Evolutionary conservation across 768 basidiomycete species (phyloP), one percentile per base, ranked within the genome.

Genomic region (Strobilomyces dryophilus): DNA sequence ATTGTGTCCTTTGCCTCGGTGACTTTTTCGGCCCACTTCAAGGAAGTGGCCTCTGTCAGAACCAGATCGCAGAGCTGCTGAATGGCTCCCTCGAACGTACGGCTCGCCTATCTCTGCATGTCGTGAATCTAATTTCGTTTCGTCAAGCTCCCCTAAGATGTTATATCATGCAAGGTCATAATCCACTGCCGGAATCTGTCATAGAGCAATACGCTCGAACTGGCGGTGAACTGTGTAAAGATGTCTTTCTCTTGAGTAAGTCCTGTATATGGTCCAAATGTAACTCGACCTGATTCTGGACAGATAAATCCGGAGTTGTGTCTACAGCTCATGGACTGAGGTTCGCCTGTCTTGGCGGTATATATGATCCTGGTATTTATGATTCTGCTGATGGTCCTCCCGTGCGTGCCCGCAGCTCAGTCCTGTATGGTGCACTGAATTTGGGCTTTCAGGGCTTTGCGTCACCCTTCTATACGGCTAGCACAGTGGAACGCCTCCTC

Each of bases 91-190:
- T 93, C 32, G 79, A 85, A 73, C 85, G 90, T 84, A 66, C 40
- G 73, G 24, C 26, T n/a, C 45, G 11, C 24, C 11, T 47, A 21
- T 47, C 32, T 24, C 20, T 20, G 31, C 29, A 14, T 18, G 21
- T 31, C 43, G 32, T 24, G 24, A 26, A 29, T 42, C 55, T 62
- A 48, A 63, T 57, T 49, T 58, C 36, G 54, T 59, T 31, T 17
- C 43, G n/a, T 49, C 51, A 52, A 95, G 92, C 84, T 27, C 91
- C 95, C 11, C 72, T 95, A 17, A 88, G 91, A 63, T 94, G 92
- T 61, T 98, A 95, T 73, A 84, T 97, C 53, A 94, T 93, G 81
- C 85, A 93, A 66, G 95, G 95, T 17, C 81, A 84, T 49, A 73
- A 83, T 58, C 82, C 87, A 2, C 69, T 98, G 14, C 92, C 94